Base-by-base conservation (phyloP, 208 protist species). In the Leishmania amazonensis region DNA sequence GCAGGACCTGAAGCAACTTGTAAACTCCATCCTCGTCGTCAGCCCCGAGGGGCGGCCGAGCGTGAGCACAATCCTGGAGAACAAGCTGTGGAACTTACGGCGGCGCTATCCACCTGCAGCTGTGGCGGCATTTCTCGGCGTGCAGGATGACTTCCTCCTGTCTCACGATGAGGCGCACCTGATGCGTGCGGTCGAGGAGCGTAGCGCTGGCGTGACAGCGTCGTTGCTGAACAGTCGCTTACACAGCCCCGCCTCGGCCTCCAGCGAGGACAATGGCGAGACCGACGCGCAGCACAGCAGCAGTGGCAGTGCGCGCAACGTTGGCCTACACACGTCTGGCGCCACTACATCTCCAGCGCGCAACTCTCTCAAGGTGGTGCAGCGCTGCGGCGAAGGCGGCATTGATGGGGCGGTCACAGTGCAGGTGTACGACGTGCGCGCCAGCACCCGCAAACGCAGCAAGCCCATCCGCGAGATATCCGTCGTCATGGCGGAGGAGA, bases 391-490 rank as follows among this genome's bases (percentile, higher is more conserved):
- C n/a, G 85, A 90, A 40, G 83, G 81, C 28, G 82, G 83, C 7
- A 87, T 94, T 0, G 92, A 90, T 70, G 94, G 92, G 19, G 87
- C 83, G 19, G 86, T 90, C 31, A 86, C 78, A 24, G 85, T 93
- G 77, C 93, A 97, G 76, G 83, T 97, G 19, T 96, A 97, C 83
- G 95, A 97, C 87, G 84, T 96, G n/a, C 93, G 94, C 6, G 87
- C 84, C 31, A 95, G 93, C 80, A 81, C 86, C 42, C 84, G 81
- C 70, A 90, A 90, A 51, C 79, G 81, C 74, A 89, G 88, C 81
- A 90, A 89, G 54, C 93, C 95, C 45, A 90, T 97, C 77, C 90
- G 93, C n/a, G 93, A 96, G 40, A 96, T 96, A 70, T 93, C 89
- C 0, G 83, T 92, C 38, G 95, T 95, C 19, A 96, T 96, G 76